Base-by-base conservation (phyloP, 2,329 filamentous ascomycete species). In the Penicillium digitatum region DNA sequence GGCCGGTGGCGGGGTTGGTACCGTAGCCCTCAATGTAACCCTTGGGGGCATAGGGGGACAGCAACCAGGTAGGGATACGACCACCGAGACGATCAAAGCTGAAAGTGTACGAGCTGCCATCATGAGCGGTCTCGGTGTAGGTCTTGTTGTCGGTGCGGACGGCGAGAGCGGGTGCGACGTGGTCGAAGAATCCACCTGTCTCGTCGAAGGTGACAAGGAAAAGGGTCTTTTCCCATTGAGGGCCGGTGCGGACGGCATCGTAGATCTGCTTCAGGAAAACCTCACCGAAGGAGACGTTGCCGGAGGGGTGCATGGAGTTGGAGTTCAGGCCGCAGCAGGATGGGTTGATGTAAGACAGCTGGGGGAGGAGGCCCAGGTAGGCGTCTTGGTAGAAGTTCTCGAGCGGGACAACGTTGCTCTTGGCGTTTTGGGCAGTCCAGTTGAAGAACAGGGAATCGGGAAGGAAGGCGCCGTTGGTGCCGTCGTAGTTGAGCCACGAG, bases 151-250 rank as follows among this genome's bases (percentile, higher is more conserved):
- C 72, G 0, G 70, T 67, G 40, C 68, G 66, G 12, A 69, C 62
- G 24, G 67, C 69, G 29, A 65, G 60, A n/a, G 69, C 69, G 18
- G 71, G 65, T 32, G 62, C 57, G 20, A 73, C 67, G 60, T 73
- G 71, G 63, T 73, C 71, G 59, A 62, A 69, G 65, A 73, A 73
- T 35, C 71, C 71, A 54, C 71, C 70, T 2, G 67, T 69, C 63
- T 73, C 71, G 37, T 73, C 71, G 56, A 67, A 73, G 47, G 69
- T 71, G 43, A 73, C 48, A 20, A 73, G 54, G 18, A 72, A 62
- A 12, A 73, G 62, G 35, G 69, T 69, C 53, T 71, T 64, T 10
- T 73, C 64, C 71, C 71, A 73, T 51, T 73, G 69, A 14, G 69
- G 68, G 7, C 69, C 60, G 34, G 66, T 62, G 55, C 71, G 71